phyloP scores from a whole-genome alignment of 306 rosid species.

The Malus fusca region DNA sequence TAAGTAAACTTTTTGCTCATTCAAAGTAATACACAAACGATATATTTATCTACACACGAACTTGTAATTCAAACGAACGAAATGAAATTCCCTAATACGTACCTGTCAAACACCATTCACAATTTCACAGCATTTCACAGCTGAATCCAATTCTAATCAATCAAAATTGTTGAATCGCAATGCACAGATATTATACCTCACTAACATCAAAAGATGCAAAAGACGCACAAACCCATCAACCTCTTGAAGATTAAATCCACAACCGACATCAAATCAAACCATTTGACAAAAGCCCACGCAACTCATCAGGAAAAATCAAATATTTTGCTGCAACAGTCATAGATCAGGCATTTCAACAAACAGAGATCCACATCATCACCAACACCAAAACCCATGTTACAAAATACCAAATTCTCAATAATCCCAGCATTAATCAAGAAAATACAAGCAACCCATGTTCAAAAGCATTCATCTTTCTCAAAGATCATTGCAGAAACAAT shows the following conservation, averaged over 20 bases:
- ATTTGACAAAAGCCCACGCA: slow-evolving; percentile 3
- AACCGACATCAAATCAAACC: neutral
- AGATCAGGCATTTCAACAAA: slow-evolving; percentile 23
- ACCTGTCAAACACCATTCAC: neutral
- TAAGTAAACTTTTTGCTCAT: neutral
- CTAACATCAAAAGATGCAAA: neutral
- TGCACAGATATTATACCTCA: neutral
- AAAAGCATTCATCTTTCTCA: neutral
- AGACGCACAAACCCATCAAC: neutral
- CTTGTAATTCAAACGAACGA: neutral
- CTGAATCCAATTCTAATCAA: neutral
- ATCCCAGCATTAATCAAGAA: neutral
- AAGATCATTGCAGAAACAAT: neutral
- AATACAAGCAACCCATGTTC: neutral
- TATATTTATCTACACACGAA: neutral
- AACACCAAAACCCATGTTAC: neutral
- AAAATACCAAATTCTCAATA: neutral
- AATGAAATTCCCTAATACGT: neutral
- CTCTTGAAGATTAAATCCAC: neutral
- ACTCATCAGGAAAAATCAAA: slow-evolving; percentile 10
- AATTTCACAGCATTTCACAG: neutral
- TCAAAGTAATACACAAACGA: neutral
- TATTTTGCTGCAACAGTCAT: neutral
- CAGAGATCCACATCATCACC: slow-evolving; percentile 23
- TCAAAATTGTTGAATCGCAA: neutral